Evolutionary conservation across 2,329 filamentous ascomycete species (phyloP).

Genomic region (Fusarium tuaranense): DNA sequence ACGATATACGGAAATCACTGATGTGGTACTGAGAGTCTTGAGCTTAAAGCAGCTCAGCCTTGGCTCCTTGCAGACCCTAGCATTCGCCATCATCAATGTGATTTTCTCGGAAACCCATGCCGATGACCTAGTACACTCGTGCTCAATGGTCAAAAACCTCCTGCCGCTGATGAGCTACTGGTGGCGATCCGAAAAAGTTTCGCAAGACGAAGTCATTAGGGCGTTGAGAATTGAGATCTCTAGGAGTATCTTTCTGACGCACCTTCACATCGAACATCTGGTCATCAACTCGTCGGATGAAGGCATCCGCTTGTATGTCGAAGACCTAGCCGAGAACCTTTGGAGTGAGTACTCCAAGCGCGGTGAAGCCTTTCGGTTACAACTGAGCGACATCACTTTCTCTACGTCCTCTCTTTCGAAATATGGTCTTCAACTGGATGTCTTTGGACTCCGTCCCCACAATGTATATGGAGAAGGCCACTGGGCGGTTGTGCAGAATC

Average conservation of each 20-base stretch:
- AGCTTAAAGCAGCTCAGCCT: slow-evolving; percentile 67
- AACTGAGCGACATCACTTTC: slow-evolving; percentile 81
- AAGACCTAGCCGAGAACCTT: slow-evolving; percentile 77
- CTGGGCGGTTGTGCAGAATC: slow-evolving; percentile 69
- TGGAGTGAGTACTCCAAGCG: slow-evolving; percentile 82
- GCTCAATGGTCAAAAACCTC: slow-evolving; percentile 68
- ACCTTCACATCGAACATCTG: slow-evolving; percentile 72
- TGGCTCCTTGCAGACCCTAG: slow-evolving; percentile 75
- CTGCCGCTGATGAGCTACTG: slow-evolving; percentile 79
- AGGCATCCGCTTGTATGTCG: slow-evolving; percentile 61
- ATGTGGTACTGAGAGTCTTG: slow-evolving; percentile 70
- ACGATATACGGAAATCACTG: slow-evolving; percentile 67
- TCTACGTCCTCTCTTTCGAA: slow-evolving; percentile 56
- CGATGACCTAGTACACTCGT: slow-evolving; percentile 75
- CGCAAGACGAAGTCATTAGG: slow-evolving; percentile 70
- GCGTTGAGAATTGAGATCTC: slow-evolving; percentile 82
- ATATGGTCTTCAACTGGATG: slow-evolving; percentile 59
- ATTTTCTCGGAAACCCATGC: slow-evolving; percentile 74
- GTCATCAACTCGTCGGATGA: slow-evolving; percentile 56
- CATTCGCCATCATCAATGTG: slow-evolving; percentile 81
- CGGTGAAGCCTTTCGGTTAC: slow-evolving; percentile 76
- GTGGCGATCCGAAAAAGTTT: slow-evolving; percentile 79
- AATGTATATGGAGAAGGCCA: slow-evolving; percentile 67
- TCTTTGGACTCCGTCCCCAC: slow-evolving; percentile 66
- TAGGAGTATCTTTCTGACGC: slow-evolving; percentile 74